Percentiles rank a stretch among this genome's conserved stretches.
Conservation (phyloP, 768 basidiomycete genomes). For the Auricularia sp. region DNA sequence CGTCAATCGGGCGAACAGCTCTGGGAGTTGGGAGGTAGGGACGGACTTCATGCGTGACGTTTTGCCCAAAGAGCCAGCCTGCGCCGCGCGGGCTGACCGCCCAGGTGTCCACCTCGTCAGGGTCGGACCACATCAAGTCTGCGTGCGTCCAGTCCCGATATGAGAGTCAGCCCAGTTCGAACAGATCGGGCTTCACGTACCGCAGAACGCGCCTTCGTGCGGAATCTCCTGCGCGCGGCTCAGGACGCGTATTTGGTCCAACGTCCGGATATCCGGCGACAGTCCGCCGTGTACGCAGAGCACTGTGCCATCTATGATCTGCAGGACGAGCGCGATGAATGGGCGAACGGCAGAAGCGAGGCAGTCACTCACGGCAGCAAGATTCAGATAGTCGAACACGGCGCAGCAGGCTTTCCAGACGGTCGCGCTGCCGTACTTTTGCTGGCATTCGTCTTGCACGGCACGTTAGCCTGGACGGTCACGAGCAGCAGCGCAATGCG, state of each 20-base stretch:
- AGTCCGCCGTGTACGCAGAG: constrained; percentile 95
- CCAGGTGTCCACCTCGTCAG: constrained; percentile 92
- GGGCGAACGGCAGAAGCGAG: not conserved
- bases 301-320: constrained; percentile 91
- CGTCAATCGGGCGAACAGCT: not conserved
- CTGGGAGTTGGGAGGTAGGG: not conserved
- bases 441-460: constrained; percentile 81
- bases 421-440: constrained; percentile 89
- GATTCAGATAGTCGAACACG: constrained; percentile 91
- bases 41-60: constrained; percentile 71
- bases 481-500: constrained; percentile 15
- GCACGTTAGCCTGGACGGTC: too few relatives aligned
- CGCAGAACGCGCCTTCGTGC: constrained; percentile 97
- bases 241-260: constrained; percentile 89
- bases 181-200: constrained; percentile 26
- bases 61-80: constrained; percentile 87
- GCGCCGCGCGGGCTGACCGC: constrained; percentile 94
- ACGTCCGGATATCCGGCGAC: constrained; percentile 88
- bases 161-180: constrained; percentile 1
- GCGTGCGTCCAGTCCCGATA: not conserved
- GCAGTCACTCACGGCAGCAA: constrained; percentile 64
- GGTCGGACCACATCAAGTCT: constrained; percentile 99
- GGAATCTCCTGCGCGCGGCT: constrained; percentile 96
- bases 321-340: not conserved
- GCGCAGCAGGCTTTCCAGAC: constrained; percentile 98